Evolutionary conservation across 805 yeast species (phyloP), one percentile per base, ranked within the genome.

Genomic region (Wickerhamomyces ciferrii): DNA sequence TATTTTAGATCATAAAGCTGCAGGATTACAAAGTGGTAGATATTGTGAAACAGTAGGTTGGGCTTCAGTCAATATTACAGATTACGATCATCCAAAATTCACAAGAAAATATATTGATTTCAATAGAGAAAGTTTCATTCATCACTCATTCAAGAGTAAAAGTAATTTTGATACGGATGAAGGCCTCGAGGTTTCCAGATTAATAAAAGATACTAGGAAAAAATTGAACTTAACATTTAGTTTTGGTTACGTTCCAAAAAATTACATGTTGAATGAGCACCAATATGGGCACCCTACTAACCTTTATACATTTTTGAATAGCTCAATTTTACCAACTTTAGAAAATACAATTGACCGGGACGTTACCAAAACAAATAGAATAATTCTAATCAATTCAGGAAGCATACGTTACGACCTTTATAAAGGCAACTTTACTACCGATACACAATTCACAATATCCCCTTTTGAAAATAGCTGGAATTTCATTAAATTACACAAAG

Each of bases 41-140:
- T 92, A 87, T 61, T 79, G 96, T 59, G 98, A 92, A 61, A 92
- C 98, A 0, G 76, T 87, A n/a, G 98, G 98, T 0, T 92, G 90
- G 75, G 64, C 85, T 13, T 79, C 95, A 23, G 67, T 89, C 20
- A 69, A 74, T 49, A 43, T 62, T 25, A 49, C 67, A 1, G 46
- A 58, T 41, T 31, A 42, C 0, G 29, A 45, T n/a, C 49, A 49
- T n/a, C 48, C 58, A 3, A 65, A 39, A 2, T 77, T 76, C 50
- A 60, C 73, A 35, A 74, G 98, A 57, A 72, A 83, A 21, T 91
- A 92, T 65, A 78, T 91, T 48, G 98, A 91, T 61, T 90, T 90
- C 70, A 90, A 84, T 62, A 61, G 75, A 18, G 74, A 78, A 48
- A 84, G 96, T 14, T 85, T 92, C 53, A 61, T 76, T 47, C 72